Base-by-base conservation (phyloP, 2,329 filamentous ascomycete species). In the Microdochium nivale region DNA sequence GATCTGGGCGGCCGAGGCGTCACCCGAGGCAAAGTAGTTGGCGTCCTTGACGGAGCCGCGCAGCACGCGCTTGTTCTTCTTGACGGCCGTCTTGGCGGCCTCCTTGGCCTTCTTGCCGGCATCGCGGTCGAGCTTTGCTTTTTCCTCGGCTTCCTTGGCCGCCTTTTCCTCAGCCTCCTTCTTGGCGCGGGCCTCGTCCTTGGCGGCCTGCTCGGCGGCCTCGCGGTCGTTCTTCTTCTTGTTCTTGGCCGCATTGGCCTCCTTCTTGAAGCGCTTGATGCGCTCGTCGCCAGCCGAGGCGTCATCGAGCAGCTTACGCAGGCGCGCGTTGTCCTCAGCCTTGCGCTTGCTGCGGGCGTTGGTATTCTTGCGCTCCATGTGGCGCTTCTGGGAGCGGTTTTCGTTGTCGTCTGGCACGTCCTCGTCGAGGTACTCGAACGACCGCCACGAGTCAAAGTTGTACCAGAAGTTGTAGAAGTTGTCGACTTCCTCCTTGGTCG, bases 381-480 rank as follows among this genome's bases (percentile, higher is more conserved):
- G 92, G 53, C 94, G 89, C 79, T 96, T 97, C 79, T 99, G 94
- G 75, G 97, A 92, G 70, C 94, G 91, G 78, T 91, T 96, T 77
- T 97, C 94, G 70, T 94, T 96, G 78, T 99, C 94, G 65, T 99
- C 94, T 40, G 94, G 94, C 27, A 99, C 92, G 67, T 99, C 94
- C 77, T 99, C 94, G 66, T 99, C 94, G 54, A 95, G 87, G 73
- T 99, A 99, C 75, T 99, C 94, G 65, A 99, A 99, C 2, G 88
- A 85, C 55, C 94, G 81, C 94, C 94, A 99, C 70, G 87, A 94
- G 79, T 99, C 94, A 64, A 99, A 95, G 80, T 92, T 95, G 80
- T 97, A 99, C 86, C 88, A 99, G 79, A 97, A 99, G 80, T 99
- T 96, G 82, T 99, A 99, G 72, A 99, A 99, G 51, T 78, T 77